A percentile compares a stretch with the other conserved stretches of the same genome.
phyloP scores from a whole-genome alignment of 768 basidiomycete species.

The Omphalotus guepiniiformis region DNA sequence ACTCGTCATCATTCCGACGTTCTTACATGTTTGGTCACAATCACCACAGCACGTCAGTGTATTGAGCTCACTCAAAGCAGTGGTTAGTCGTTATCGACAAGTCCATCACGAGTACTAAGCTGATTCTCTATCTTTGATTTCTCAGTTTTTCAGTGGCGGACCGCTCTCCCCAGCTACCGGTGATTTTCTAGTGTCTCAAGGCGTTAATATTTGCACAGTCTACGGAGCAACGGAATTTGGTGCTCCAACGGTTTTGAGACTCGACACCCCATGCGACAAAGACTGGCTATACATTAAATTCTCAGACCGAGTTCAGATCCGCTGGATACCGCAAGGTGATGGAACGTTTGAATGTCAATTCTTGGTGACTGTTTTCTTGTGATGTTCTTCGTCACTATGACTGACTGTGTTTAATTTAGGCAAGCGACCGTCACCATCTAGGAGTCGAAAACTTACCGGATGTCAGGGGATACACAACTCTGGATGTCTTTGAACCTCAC shows the following conservation, averaged over 20 bases:
- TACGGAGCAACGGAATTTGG: slow-evolving; percentile 22
- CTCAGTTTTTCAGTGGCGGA: slow-evolving; percentile 4
- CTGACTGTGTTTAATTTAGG: slow-evolving; percentile 13
- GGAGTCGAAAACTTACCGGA: slow-evolving; percentile 31
- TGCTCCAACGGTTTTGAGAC: neutral
- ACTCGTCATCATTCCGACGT: slow-evolving; percentile 21
- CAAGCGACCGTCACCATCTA: slow-evolving; percentile 21
- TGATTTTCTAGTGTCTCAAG: slow-evolving; percentile 14
- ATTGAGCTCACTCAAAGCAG: slow-evolving; percentile 13
- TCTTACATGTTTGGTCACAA: slow-evolving; percentile 21
- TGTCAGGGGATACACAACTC: slow-evolving; percentile 36
- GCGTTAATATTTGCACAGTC: slow-evolving; percentile 9
- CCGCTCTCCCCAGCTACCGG: slow-evolving; percentile 9
- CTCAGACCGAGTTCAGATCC: neutral
- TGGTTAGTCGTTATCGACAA: slow-evolving; percentile 10
- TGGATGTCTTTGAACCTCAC: slow-evolving; percentile 40
- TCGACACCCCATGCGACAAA: slow-evolving; percentile 8
- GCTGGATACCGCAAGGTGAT: slow-evolving; percentile 8
- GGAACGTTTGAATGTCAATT: slow-evolving; percentile 9
- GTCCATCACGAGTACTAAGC: too few relatives aligned
- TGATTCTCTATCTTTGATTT: too few relatives aligned
- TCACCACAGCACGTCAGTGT: slow-evolving; percentile 14
- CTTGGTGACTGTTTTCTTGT: neutral
- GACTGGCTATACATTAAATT: slow-evolving; percentile 15
- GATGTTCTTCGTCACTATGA: neutral